Base-by-base conservation (phyloP, 2,329 filamentous ascomycete genomes). In the Fusarium sp. region DNA sequence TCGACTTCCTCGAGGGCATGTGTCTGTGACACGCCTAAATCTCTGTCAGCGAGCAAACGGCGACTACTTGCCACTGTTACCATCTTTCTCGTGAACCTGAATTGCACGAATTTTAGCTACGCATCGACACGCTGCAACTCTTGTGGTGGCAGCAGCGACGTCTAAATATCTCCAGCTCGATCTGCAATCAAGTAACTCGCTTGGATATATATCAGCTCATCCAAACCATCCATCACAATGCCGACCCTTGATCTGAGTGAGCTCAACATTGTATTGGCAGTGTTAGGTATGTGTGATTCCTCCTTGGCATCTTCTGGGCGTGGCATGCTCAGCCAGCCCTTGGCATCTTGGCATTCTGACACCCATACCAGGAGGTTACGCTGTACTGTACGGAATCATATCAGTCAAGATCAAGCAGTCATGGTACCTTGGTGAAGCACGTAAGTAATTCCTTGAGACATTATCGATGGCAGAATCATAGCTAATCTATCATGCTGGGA, bases 391-490 rank as follows among this genome's bases (percentile, higher is more conserved):
- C 65, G 83, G 83, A 40, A 64, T 84, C 48, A 74, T 82, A 6
- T 83, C 83, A 2, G 78, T 83, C 24, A 80, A 83, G 70, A 78
- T 85, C 62, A 85, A 85, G 72, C 76, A 77, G 44, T 72, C 73
- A 31, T 85, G 81, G 81, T 84, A 83, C 61, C 74, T 85, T 6
- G 83, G 83, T 15, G 83, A 85, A 75, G 83, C 83, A 24, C 68
- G 82, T 83, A 70, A 70, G 81, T 74, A 38, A 6, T 19, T 19
- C n/a, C 12, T 4, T 5, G 0, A 22, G 4, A 19, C 52, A 11
- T 25, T 11, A 5, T 25, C 1, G 10, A 13, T 36, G 15, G 28
- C n/a, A 19, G 19, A 29, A 10, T 3, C 10, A 45, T 6, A 2
- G 7, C 46, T 58, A 4, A 51, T 19, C 19, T 19, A 19, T n/a